phyloP scores from a whole-genome alignment of 352 stramenopile genomes.

The Phytopythium aichiense region DNA sequence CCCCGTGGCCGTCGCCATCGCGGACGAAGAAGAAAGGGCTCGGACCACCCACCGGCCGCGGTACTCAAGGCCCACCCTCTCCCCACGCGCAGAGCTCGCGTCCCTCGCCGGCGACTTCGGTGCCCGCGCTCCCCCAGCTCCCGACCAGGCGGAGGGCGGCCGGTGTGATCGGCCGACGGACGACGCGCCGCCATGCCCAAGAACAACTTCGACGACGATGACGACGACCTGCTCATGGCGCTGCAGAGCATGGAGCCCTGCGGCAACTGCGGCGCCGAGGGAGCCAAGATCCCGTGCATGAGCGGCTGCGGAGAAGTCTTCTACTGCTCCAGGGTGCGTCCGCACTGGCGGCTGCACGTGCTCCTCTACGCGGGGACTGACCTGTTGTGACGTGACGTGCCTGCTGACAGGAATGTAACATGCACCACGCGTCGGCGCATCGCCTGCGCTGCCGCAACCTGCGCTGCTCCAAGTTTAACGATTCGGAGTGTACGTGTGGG shows the following conservation, averaged over 20 bases:
- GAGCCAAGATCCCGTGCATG: slow-evolving; percentile 85
- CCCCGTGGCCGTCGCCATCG: background rate
- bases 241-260: slow-evolving; percentile 85
- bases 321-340: slow-evolving; percentile 78
- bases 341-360: background rate
- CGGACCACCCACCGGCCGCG: background rate
- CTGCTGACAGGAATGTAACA: slow-evolving; percentile 81
- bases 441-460: slow-evolving; percentile 81
- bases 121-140: background rate
- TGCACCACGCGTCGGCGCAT: slow-evolving; percentile 86
- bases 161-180: background rate
- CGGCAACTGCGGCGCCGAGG: slow-evolving; percentile 74
- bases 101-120: background rate
- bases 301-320: slow-evolving; percentile 84
- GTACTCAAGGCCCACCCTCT: background rate
- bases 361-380: no score
- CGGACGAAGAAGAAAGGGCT: background rate
- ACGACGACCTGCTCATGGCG: slow-evolving; percentile 83
- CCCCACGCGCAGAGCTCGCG: background rate
- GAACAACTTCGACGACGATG: slow-evolving; percentile 83
- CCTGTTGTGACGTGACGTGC: no score
- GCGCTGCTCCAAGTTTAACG: slow-evolving; percentile 87
- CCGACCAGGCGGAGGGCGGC: background rate
- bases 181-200: slow-evolving; percentile 29
- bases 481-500: slow-evolving; percentile 75